These are phyloP conservation scores for Gentiana macrophylla DNA, from an alignment of 257 asterid species.

Conservation along the genomic window DNA sequence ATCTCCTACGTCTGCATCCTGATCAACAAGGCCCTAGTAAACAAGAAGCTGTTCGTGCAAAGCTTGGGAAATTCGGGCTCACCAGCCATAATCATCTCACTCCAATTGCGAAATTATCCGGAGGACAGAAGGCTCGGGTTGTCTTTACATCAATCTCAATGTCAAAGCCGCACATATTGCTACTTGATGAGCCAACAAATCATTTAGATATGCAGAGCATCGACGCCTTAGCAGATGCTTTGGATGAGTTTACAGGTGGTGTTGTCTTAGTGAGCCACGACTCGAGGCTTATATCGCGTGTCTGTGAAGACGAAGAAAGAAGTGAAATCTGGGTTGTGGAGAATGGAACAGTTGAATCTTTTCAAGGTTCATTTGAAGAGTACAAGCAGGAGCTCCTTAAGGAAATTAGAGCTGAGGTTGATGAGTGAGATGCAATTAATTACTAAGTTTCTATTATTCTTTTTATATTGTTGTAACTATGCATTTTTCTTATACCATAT, in stretches of 20 bases:
- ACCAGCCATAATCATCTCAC: slow-evolving; percentile 63
- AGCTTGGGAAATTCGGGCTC: slow-evolving; percentile 65
- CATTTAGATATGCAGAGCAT: slow-evolving; percentile 75
- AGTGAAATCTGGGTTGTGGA: slow-evolving; percentile 61
- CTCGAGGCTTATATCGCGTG: slow-evolving; percentile 53
- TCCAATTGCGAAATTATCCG: slow-evolving; percentile 58
- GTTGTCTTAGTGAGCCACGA: slow-evolving; percentile 66
- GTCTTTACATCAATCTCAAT: slow-evolving; percentile 66
- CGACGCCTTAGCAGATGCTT: slow-evolving; percentile 63
- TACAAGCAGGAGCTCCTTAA: slow-evolving; percentile 56
- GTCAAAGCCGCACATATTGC: slow-evolving; percentile 60
- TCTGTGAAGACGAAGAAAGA: slow-evolving; percentile 49
- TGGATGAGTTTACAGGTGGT: slow-evolving; percentile 61
- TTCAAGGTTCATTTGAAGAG: slow-evolving; percentile 42
- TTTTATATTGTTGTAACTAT: no score
- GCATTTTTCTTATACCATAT: no score
- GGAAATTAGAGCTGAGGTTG: slow-evolving; percentile 53
- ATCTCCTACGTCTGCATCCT: slow-evolving; percentile 59
- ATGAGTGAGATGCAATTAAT: slow-evolving; percentile 25
- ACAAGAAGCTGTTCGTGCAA: slow-evolving; percentile 62
- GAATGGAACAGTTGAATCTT: slow-evolving; percentile 48
- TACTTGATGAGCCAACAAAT: slow-evolving; percentile 61
- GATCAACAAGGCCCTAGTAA: slow-evolving; percentile 61
- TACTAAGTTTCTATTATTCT: no score
- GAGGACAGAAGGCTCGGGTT: slow-evolving; percentile 62